Conservation (phyloP, 768 basidiomycete species). For the Leccinum subgranulosum region DNA sequence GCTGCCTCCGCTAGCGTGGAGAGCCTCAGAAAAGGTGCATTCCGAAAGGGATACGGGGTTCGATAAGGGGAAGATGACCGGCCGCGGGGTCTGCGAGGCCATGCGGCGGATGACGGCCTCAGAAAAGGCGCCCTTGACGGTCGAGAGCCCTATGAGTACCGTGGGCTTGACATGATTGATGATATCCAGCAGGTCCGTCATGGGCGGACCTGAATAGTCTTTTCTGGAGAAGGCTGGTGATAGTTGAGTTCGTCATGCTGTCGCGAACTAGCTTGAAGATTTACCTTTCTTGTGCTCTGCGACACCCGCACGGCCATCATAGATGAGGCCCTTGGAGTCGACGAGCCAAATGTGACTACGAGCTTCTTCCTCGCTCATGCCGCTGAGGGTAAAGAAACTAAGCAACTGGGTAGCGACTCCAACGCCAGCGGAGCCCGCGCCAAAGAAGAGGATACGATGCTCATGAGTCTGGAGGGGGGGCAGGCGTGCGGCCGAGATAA, state of each 20-base stretch:
- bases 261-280: slow-evolving; percentile 16
- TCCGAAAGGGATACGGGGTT: slow-evolving; percentile 85
- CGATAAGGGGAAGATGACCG: slow-evolving; percentile 91
- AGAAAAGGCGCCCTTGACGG: slow-evolving; percentile 78
- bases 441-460: slow-evolving; percentile 89
- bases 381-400: slow-evolving; percentile 85
- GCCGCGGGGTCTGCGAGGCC: slow-evolving; percentile 74
- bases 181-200: slow-evolving; percentile 73
- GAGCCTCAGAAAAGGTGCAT: slow-evolving; percentile 75
- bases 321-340: slow-evolving; percentile 86
- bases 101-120: slow-evolving; percentile 69
- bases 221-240: slow-evolving; percentile 71
- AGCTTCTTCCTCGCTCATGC: slow-evolving; percentile 75
- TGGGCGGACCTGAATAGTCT: slow-evolving; percentile 75
- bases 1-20: slow-evolving; percentile 64
- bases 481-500: slow-evolving; percentile 82
- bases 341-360: slow-evolving; percentile 75
- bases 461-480: slow-evolving; percentile 61
- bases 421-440: slow-evolving; percentile 89
- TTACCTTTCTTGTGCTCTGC: slow-evolving; percentile 83
- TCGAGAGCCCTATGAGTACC: slow-evolving; percentile 87
- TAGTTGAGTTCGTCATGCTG: background rate
- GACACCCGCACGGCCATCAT: slow-evolving; percentile 63
- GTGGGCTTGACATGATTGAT: slow-evolving; percentile 83
- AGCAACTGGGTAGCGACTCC: slow-evolving; percentile 87